Base-by-base conservation (phyloP, 1,284 basidiomycete species). In the Sporisorium sorghi region DNA sequence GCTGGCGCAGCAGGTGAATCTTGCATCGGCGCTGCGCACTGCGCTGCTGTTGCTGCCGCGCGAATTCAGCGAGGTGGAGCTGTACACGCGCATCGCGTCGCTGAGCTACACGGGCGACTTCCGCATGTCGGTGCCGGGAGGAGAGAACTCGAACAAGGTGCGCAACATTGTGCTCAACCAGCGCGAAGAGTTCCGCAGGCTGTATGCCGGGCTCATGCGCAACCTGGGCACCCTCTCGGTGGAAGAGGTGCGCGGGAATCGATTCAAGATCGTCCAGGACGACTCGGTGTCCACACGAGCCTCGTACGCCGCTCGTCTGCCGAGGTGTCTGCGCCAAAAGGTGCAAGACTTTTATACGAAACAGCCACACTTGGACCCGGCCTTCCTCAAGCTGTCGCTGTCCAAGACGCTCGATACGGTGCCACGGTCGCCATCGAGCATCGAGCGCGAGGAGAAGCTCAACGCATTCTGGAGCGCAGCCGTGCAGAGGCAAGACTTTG, bases 121-220 rank as follows among this genome's bases (percentile, higher is more conserved):
- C 49, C 89, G 96, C 35, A 99, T 99, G 96, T 78, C 89, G 37
- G 86, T 89, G 11, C 89, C 96, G 2, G 94, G 94, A 5, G 94
- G 91, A 0, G 96, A 99, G 88, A 98, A 99, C 85, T 90, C 93
- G 24, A 88, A 89, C 70, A 99, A 99, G 86, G 91, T 98, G n/a
- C 87, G 87, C 54, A 98, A 98, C 85, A 80, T 80, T 64, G 78
- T 80, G 26, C 86, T 88, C 64, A 90, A 90, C 55, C 93, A 97
- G 85, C 87, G 89, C 23, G 88, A 88, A 7, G 93, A 94, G 82
- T 98, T 99, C 86, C 89, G 90, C 66, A 90, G 92, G 78, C 86
- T 98, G 74, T 99, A 98, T 86, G 90, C 90, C 77, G 89, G 91
- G 21, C 52, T 72, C 19, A 57, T 64, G 51, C 73, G 76, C 44